Evolutionary conservation across 768 basidiomycete species (phyloP).

Genomic region (Mycena filopes): DNA sequence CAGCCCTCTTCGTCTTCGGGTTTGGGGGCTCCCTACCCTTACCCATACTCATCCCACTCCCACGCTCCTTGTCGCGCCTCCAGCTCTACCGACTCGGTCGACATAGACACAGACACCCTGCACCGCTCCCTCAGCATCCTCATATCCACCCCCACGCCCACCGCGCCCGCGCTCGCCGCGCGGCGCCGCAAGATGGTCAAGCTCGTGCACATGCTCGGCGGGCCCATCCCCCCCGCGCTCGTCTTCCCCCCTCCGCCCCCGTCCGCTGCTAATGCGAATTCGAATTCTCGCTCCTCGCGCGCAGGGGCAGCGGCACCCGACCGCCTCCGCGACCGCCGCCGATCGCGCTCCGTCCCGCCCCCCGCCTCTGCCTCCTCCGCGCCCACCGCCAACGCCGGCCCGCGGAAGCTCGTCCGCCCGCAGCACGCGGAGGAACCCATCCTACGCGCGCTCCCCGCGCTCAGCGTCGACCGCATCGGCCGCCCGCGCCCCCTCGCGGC

Average conservation of each 20-base stretch:
- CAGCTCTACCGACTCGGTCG: conserved; percentile 24
- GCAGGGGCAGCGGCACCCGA: too few species aligned
- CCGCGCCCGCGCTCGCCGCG: conserved; percentile 19
- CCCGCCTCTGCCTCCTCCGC: neutral
- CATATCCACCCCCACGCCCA: conserved; percentile 8
- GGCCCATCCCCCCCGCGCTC: conserved; percentile 19
- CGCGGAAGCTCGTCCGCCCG: conserved; percentile 23
- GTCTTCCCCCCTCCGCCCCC: conserved; percentile 21
- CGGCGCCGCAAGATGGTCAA: conserved; percentile 29
- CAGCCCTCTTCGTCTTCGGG: conserved; percentile 1
- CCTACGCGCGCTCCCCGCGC: conserved; percentile 7
- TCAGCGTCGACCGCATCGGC: conserved; percentile 16
- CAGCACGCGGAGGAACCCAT: neutral
- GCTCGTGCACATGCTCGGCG: conserved; percentile 28
- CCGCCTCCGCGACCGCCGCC: too few species aligned
- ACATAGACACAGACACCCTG: too few species aligned
- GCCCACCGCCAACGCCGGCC: too few species aligned
- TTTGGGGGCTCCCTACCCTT: too few species aligned
- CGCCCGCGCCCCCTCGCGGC: conserved; percentile 12
- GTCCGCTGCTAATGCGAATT: too few species aligned
- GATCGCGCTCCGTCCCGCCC: conserved; percentile 31
- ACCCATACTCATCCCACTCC: conserved; percentile 2
- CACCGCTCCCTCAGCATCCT: conserved; percentile 21
- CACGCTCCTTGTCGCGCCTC: too few species aligned
- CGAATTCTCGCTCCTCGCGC: too few species aligned